Evolutionary conservation across 2,329 filamentous ascomycete genomes (phyloP), one percentile per base, ranked within the genome.

Genomic region (Diaporthe citrichinensis): DNA sequence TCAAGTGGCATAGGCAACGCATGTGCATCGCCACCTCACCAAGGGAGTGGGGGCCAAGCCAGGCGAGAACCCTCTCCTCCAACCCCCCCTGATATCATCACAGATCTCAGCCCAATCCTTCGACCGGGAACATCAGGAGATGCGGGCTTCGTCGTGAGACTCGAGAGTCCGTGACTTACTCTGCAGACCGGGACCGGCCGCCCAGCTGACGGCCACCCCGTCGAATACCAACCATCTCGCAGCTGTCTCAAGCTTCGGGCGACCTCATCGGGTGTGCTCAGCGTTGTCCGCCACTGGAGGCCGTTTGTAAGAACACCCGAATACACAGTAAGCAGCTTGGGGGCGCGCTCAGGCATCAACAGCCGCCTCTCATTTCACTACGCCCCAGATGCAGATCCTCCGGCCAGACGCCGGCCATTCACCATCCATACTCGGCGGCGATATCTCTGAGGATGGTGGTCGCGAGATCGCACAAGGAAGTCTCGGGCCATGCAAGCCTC

Each of bases 401-500:
- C 65, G 44, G 28, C 46, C 34, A 39, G 31, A 53, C 34, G 65
- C 65, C 65, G 49, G 31, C 46, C 46, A 31, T 23, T 31, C 17
- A 20, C 39, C 15, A 14, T 46, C 31, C 46, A 53, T 53, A 28
- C 8, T 39, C 31, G 46, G 49, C 46, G 65, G n/a, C 31, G 65
- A 68, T 2, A 53, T 68, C 65, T 68, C 65, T 28, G n/a, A 10
- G 49, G 65, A 39, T 68, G 46, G 46, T 53, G 28, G 65, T 68
- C 65, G 65, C 65, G 46, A 68, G 65, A 51, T 68, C 65, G 46
- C n/a, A 68, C 69, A 58, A 72, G 25, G 9, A 59, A 9, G 69
- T 72, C 69, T 74, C 72, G 72, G 72, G 72, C 59, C 36, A 51
- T 44, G 44, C 49, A 74, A 69, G 49, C 72, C 72, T 49, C 49